A percentile compares a stretch with the other conserved stretches of the same genome.
These are phyloP conservation scores for Nitzschia inconspicua DNA, from an alignment of 108 stramenopile species.

Conservation along the genomic window DNA sequence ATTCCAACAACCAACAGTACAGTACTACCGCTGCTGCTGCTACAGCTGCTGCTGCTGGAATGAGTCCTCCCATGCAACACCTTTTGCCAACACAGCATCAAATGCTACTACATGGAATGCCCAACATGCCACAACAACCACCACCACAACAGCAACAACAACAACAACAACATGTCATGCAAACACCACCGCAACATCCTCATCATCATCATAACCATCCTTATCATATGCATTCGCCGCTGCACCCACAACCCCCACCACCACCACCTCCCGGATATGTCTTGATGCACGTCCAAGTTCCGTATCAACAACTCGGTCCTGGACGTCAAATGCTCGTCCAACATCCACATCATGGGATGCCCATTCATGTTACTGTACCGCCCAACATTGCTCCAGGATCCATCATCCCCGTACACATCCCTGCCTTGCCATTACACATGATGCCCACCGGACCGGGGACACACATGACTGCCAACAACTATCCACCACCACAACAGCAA, in stretches of 20 bases:
- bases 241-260: neutral
- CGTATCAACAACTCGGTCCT: slow-evolving; percentile 35
- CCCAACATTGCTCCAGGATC: slow-evolving; percentile 58
- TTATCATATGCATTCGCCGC: slow-evolving; percentile 3
- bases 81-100: neutral
- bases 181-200: too few relatives aligned
- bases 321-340: slow-evolving; percentile 61
- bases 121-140: too few relatives aligned
- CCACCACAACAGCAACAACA: slow-evolving; percentile 9
- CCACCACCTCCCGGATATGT: slow-evolving; percentile 36
- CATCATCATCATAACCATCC: slow-evolving; percentile 11
- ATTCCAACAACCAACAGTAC: neutral
- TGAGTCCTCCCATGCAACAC: neutral
- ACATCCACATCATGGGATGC: slow-evolving; percentile 34
- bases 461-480: neutral
- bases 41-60: neutral
- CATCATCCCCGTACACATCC: slow-evolving; percentile 68
- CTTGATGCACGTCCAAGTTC: slow-evolving; percentile 62
- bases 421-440: slow-evolving; percentile 35
- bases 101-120: too few relatives aligned
- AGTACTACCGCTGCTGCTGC: neutral
- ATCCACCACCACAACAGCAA: neutral
- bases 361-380: slow-evolving; percentile 51
- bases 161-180: slow-evolving; percentile 4
- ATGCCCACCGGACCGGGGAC: slow-evolving; percentile 9